Base-by-base conservation (phyloP, 2,329 filamentous ascomycete species). In the Eutypa lata region DNA sequence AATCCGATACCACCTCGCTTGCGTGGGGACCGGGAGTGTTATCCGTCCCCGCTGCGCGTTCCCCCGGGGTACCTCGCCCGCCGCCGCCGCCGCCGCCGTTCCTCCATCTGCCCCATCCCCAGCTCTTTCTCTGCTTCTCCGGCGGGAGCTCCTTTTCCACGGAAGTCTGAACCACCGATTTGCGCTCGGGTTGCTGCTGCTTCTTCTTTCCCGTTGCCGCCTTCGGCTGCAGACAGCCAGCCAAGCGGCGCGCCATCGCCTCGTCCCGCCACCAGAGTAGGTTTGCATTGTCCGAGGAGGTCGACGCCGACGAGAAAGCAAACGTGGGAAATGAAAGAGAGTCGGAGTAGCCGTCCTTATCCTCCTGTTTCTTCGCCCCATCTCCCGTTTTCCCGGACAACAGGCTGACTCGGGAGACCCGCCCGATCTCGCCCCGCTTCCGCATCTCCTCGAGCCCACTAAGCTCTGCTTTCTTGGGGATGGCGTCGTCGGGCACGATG, bases 261-360 rank as follows among this genome's bases (percentile, higher is more conserved):
- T 76, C 76, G 46, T 81, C 76, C 1, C 56, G 58, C 73, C 76
- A 82, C 77, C 78, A 82, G 52, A 73, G 69, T 3, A 54, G 46
- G 16, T 57, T 43, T 7, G 28, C 47, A 10, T 54, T 53, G 2
- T 47, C 18, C 1, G 52, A 56, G 1, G 40, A 48, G 5, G 64
- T 52, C 2, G n/a, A n/a, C n/a, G 53, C 26, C 26, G 26, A 31
- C 26, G 26, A 5, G 26, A 31, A 31, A 31, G 26, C 10, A 10
- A 31, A 31, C 26, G 5, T 31, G 6, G 26, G 10, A 10, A 31
- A 45, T 31, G 33, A 28, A 26, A 33, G 46, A 16, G 16, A 45
- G 13, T 51, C 51, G 13, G 24, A 19, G 22, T 16, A 13, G 14
- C n/a, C 46, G 26, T n/a, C 37, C 18, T 46, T 31, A 16, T 48